phyloP scores from a whole-genome alignment of 2,329 filamentous ascomycete species.

The Botrytis byssoidea region DNA sequence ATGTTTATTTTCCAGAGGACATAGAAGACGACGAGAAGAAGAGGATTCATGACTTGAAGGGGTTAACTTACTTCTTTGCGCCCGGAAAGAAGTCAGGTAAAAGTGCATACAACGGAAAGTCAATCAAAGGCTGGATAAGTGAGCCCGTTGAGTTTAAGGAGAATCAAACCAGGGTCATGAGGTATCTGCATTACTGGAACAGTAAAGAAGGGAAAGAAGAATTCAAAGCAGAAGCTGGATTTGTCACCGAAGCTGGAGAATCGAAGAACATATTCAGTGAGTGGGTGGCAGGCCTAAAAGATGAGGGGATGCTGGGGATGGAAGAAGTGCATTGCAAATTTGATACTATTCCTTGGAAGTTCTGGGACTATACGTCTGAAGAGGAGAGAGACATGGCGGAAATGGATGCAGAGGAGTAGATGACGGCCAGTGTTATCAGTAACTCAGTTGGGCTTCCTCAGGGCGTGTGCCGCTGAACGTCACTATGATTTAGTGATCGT shows the following conservation, averaged over 20 bases:
- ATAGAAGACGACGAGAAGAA: not conserved
- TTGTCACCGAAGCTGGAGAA: not conserved
- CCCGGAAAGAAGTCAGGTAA: not conserved
- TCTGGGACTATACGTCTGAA: not conserved
- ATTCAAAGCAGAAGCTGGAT: not conserved
- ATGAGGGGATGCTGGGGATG: not conserved
- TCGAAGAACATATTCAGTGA: not conserved
- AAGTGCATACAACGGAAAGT: conserved; percentile 1
- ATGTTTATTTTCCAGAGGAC: not conserved
- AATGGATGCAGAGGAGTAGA: not conserved
- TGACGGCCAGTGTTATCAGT: no score
- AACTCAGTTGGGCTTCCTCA: not conserved
- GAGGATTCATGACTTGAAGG: not conserved
- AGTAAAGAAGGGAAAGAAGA: not conserved
- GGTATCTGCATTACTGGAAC: not conserved
- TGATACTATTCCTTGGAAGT: not conserved
- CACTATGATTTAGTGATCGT: not conserved
- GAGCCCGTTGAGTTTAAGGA: not conserved
- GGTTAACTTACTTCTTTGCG: not conserved
- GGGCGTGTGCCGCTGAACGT: not conserved
- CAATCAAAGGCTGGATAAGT: not conserved
- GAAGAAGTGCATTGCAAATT: not conserved
- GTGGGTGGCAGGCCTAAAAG: not conserved
- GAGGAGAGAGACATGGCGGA: conserved; percentile 4
- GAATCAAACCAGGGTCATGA: not conserved